Evolutionary conservation across 2,329 filamentous ascomycete genomes (phyloP), one percentile per base, ranked within the genome.

Genomic region (Aspergillus intermedius): DNA sequence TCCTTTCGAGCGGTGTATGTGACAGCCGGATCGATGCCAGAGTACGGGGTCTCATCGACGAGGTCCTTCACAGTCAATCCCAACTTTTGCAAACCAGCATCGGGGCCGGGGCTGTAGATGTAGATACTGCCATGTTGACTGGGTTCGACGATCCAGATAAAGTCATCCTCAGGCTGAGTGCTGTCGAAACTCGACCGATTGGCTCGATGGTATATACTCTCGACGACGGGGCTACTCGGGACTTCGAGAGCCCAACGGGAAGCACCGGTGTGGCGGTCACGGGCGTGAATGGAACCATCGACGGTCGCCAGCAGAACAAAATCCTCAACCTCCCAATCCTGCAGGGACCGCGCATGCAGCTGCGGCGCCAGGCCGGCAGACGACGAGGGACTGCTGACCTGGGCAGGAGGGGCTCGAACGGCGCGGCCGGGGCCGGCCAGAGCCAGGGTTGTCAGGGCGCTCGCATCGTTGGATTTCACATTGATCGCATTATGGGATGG

Each of bases 321-420:
- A 79, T 97, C 91, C 88, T 97, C 91, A 76, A 96, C 91, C 87
- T 96, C 89, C 91, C 91, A 97, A 77, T 96, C 91, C 82, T 91
- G 86, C 81, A 97, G 79, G 79, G 86, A 94, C 83, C 91, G 91
- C 91, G 90, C 91, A 86, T 80, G 79, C 69, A 88, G 86, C 85
- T 85, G 87, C 87, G 87, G 84, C 77, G 86, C 81, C 72, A 87
- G 77, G 63, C 83, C 83, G 69, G 79, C 77, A 40, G 37, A 40
- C 37, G 37, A 30, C 69, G 78, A 76, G 49, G 74, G 72, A 67
- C 78, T 79, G 74, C 79, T 81, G 68, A 77, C 75, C 74, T 82
- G 81, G 79, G 82, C 83, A 82, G 82, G 82, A 82, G 87, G 88
- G 88, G 90, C 91, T 95, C 88, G 82, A 79, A 96, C 91, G 87